Evolutionary conservation across 1,284 basidiomycete species (phyloP).

Genomic region (Boletellus dicymbophilus): DNA sequence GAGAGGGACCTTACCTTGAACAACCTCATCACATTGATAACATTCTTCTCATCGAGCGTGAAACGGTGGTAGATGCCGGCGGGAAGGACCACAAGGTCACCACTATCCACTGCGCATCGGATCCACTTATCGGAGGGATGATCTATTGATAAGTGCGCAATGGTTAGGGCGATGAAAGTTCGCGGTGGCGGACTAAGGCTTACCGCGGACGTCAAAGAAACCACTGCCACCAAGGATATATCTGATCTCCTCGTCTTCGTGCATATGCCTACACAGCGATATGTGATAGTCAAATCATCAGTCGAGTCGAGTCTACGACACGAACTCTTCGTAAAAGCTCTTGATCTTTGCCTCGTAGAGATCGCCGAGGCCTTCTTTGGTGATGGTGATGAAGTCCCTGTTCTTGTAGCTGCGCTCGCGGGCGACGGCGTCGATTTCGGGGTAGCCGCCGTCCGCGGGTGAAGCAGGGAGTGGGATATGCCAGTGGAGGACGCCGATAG

Average conservation of each 20-base stretch:
- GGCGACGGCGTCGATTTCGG: conserved; percentile 62
- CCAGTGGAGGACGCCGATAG: conserved; percentile 65
- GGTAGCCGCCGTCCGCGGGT: conserved; percentile 43
- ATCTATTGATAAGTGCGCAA: conserved; percentile 35
- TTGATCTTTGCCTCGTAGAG: conserved; percentile 79
- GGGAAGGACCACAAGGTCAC: conserved; percentile 76
- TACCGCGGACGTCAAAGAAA: conserved; percentile 84
- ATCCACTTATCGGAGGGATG: conserved; percentile 69
- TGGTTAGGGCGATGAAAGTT: not conserved
- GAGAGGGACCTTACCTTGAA: conserved; percentile 61
- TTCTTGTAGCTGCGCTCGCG: conserved; percentile 75
- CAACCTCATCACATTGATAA: conserved; percentile 72
- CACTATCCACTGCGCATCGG: conserved; percentile 64
- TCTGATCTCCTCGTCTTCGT: conserved; percentile 91
- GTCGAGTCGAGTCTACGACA: too few relatives aligned
- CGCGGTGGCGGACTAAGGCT: conserved; percentile 15
- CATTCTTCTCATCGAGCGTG: conserved; percentile 72
- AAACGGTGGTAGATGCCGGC: conserved; percentile 87
- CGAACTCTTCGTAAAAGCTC: conserved; percentile 80
- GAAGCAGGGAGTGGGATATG: conserved; percentile 64
- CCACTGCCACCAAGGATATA: conserved; percentile 82
- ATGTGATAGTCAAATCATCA: too few relatives aligned
- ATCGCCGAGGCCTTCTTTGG: conserved; percentile 74
- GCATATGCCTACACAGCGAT: conserved; percentile 68
- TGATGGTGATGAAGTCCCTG: conserved; percentile 74